phyloP scores from a whole-genome alignment of 108 stramenopile genomes.

The Nitzschia putrida region DNA sequence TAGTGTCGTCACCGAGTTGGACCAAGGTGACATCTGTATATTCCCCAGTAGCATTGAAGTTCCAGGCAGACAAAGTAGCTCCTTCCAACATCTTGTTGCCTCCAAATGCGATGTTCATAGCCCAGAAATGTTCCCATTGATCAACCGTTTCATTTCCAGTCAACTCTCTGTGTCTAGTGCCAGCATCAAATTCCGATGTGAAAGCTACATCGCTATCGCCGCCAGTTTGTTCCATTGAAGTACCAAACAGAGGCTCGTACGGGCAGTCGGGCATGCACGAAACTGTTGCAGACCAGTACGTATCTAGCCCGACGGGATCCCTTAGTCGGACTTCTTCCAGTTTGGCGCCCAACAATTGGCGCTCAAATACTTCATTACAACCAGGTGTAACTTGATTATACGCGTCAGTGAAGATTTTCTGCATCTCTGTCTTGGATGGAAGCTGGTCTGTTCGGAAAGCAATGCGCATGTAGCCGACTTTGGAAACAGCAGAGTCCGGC shows the following conservation, averaged over 20 bases:
- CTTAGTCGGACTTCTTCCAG: neutral
- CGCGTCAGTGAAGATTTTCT: neutral
- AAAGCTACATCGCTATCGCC: neutral
- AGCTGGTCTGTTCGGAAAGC: neutral
- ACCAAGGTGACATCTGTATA: too few species aligned
- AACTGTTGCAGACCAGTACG: slow-evolving; percentile 4
- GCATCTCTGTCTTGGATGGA: slow-evolving; percentile 1
- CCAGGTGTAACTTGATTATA: slow-evolving; percentile 10
- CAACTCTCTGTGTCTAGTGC: neutral
- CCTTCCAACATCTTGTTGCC: too few species aligned
- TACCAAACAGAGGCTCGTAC: slow-evolving; percentile 12
- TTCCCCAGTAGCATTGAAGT: too few species aligned
- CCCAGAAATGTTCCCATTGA: neutral
- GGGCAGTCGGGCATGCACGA: slow-evolving; percentile 14
- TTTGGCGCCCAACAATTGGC: neutral
- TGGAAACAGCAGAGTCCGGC: neutral
- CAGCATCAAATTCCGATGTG: neutral
- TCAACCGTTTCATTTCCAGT: neutral
- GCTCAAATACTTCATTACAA: slow-evolving; percentile 11
- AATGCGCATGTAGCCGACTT: neutral
- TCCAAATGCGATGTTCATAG: too few species aligned
- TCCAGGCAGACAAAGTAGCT: too few species aligned
- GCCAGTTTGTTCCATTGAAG: neutral
- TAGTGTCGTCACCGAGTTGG: too few species aligned
- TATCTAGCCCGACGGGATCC: slow-evolving; percentile 1